phyloP scores from a whole-genome alignment of 2,329 filamentous ascomycete genomes.

The Cladosporium sp. region DNA sequence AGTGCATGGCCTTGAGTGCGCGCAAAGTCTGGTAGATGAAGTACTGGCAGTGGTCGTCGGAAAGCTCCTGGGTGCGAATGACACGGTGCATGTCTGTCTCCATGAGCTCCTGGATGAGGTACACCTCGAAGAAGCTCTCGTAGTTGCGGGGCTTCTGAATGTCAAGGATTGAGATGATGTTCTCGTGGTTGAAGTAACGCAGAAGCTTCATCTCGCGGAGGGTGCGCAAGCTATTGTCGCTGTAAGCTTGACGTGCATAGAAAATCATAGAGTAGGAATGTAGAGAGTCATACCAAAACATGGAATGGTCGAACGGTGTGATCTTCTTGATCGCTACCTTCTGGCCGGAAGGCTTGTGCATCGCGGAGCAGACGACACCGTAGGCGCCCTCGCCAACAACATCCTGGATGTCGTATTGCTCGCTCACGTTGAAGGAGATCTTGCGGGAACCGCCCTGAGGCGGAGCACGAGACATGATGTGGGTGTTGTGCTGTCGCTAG shows the following conservation, averaged over 20 bases:
- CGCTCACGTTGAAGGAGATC: constrained; percentile 99
- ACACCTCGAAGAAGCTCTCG: constrained; percentile 94
- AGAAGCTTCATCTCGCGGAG: constrained; percentile 98
- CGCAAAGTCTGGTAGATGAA: constrained; percentile 99
- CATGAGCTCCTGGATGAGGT: constrained; percentile 98
- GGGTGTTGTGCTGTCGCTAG: constrained; percentile 1
- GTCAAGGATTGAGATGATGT: constrained; percentile 98
- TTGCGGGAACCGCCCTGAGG: constrained; percentile 61
- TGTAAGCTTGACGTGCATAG: not conserved
- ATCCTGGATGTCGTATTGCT: constrained; percentile 99
- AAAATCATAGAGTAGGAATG: no score
- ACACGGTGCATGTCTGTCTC: constrained; percentile 99
- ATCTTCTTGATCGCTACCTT: constrained; percentile 99
- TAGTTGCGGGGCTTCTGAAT: constrained; percentile 97
- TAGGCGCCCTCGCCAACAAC: constrained; percentile 98
- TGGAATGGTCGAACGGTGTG: constrained; percentile 88
- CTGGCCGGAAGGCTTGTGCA: constrained; percentile 96
- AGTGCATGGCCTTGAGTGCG: constrained; percentile 98
- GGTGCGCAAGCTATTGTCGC: constrained; percentile 66
- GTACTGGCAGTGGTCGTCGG: constrained; percentile 98
- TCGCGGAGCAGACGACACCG: constrained; percentile 94
- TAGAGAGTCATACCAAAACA: not conserved
- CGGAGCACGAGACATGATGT: constrained; percentile 19
- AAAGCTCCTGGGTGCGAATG: constrained; percentile 95
- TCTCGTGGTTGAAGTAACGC: constrained; percentile 99